Evolutionary conservation across 306 rosid species (phyloP), one percentile per base, ranked within the genome.

Genomic region (Cicer judaicum): DNA sequence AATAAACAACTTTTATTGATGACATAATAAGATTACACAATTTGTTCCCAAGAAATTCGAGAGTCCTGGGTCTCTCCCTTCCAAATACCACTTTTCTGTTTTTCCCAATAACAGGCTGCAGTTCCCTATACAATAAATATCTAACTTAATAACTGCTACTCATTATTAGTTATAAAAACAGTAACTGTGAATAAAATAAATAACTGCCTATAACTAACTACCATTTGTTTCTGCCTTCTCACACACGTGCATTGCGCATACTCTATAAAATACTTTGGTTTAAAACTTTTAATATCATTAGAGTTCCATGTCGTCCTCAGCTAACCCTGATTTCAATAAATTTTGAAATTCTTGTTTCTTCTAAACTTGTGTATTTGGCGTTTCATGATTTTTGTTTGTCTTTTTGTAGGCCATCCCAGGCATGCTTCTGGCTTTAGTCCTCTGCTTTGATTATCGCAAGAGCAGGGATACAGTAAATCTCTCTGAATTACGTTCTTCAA

Each of bases 371-470:
- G 39, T 65, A 12, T 49, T 56, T 59, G 75, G 43, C 55, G 8
- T 71, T 55, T 73, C 9, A 15, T 72, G 74, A 10, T 49, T 40
- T 54, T 34, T 40, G 21, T 34, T 67, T 38, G 21, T 74, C 72
- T 70, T 46, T 39, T 73, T 80, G 79, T 80, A 95, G 98, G 99
- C 99, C 66, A 92, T 95, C 74, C 99, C 99, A 9, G 85, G 92
- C 52, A 95, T 95, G 99, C 94, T 95, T 24, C 84, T 95, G 82
- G 99, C 99, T 63, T 85, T 92, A 57, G 92, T 95, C 78, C 98
- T 95, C 77, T 88, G 91, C 83, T 95, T 95, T 70, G 99, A 95
- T 76, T 83, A 92, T 68, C 97, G 92, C 64, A 95, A 84, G 80
- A 90, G 85, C 90, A 80, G 88, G 74, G 91, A 89, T 69, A 73